Base-by-base conservation (phyloP, 2,329 filamentous ascomycete species). In the Fusarium chaquense region DNA sequence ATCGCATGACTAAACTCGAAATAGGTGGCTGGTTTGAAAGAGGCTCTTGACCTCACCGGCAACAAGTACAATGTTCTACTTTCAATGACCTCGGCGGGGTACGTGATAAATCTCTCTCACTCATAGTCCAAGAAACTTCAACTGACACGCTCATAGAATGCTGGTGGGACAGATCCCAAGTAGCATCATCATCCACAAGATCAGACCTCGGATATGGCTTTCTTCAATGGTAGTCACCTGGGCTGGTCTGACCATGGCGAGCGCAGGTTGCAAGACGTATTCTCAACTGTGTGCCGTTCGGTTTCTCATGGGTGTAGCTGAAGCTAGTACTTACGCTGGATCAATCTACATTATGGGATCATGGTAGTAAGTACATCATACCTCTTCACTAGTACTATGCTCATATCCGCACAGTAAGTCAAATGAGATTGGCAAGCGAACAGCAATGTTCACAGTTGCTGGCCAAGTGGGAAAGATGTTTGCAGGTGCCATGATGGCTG, bases 201-300 rank as follows among this genome's bases (percentile, higher is more conserved):
- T 91, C 54, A 83, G 83, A 28, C 89, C 88, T 0, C 81, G 87
- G 8, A 81, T 86, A 65, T 90, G 87, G 80, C 87, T 88, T 69
- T 87, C 87, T 0, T 72, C 80, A 12, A 88, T 87, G 82, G 87
- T 89, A 79, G 58, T 89, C 15, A 66, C 85, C 46, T 91, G 89
- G 89, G 87, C 84, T 2, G 80, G 81, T 0, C 75, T 91, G 12
- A 91, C 88, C 0, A 73, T 74, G 85, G 38, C 63, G 0, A 74
- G 74, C 4, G 76, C 77, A 6, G 77, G 67, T 7, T 78, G 76
- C 71, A 75, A 69, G 32, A 79, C 77, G 0, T 78, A 69, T 18
- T 45, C 72, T 3, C 76, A 77, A 18, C 70, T 78, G 0, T 76
- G 76, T 6, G 73, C 65, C 1, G 60, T 78, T 6, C 72, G 76